A percentile compares a stretch with the other conserved stretches of the same genome.
phyloP scores from a whole-genome alignment of 192 early-diverging fungal species.

The Physocladia obscura region DNA sequence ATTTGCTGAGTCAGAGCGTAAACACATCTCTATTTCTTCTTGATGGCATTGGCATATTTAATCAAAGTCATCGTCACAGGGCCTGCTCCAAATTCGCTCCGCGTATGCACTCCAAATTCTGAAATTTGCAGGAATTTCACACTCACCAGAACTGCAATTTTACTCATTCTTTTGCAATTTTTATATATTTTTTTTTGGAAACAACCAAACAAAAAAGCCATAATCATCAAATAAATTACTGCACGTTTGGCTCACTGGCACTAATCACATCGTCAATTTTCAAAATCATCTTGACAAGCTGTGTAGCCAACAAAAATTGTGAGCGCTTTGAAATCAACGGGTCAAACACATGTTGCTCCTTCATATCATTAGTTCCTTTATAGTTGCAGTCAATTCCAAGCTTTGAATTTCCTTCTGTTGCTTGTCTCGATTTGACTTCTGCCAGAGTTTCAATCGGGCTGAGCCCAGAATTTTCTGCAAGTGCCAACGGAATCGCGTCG shows the following conservation, averaged over 20 bases:
- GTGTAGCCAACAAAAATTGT: slow-evolving; percentile 95
- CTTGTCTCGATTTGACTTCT: slow-evolving; percentile 91
- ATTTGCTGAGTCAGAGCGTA: not conserved
- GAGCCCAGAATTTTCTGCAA: slow-evolving; percentile 97
- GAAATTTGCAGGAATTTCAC: not conserved
- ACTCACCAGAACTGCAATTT: not conserved
- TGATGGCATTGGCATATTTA: not conserved
- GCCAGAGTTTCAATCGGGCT: slow-evolving; percentile 96
- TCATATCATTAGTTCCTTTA: slow-evolving; percentile 93
- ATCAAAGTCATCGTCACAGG: too few species aligned
- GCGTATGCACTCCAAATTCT: not conserved
- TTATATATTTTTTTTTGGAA: slow-evolving; percentile 4
- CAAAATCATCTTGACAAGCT: slow-evolving; percentile 74
- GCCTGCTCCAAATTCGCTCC: not conserved
- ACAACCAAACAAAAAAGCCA: not conserved
- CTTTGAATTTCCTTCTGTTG: slow-evolving; percentile 77
- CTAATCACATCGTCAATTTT: slow-evolving; percentile 57
- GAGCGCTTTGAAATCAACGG: slow-evolving; percentile 99
- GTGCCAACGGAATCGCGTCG: slow-evolving; percentile 87
- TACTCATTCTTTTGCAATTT: not conserved
- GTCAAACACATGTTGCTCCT: slow-evolving; percentile 96
- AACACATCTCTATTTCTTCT: not conserved
- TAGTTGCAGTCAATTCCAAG: slow-evolving; percentile 96
- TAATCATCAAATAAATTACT: slow-evolving; percentile 18
- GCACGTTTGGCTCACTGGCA: slow-evolving; percentile 27